phyloP scores from a whole-genome alignment of 495 filamentous ascomycete species.

The Chaetomidium leptoderma region DNA sequence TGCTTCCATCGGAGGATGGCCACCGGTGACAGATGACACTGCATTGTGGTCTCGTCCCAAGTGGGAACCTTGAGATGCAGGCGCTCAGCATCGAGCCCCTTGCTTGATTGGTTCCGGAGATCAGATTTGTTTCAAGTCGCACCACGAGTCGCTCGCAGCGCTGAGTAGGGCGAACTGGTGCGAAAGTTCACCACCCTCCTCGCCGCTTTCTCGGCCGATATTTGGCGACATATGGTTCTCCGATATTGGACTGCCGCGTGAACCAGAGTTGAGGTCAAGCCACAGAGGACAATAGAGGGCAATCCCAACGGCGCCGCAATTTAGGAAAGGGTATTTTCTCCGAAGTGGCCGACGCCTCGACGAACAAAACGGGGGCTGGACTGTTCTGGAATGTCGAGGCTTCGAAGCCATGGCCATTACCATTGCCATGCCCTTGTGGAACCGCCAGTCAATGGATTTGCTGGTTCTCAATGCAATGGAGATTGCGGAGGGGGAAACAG shows the following conservation, averaged over 20 bases:
- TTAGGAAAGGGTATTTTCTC: conserved; percentile 14
- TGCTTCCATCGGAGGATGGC: conserved; percentile 1
- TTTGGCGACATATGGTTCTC: conserved; percentile 27
- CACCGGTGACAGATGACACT: conserved; percentile 21
- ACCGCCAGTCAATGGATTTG: conserved; percentile 20
- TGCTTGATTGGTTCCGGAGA: conserved; percentile 25
- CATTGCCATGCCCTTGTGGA: conserved; percentile 32
- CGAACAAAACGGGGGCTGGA: not conserved
- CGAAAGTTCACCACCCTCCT: conserved; percentile 14
- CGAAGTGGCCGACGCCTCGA: not conserved
- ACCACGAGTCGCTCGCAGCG: conserved; percentile 1
- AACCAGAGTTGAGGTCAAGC: conserved; percentile 13
- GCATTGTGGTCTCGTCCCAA: conserved; percentile 10
- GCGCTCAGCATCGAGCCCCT: conserved; percentile 2
- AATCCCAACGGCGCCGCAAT: conserved; percentile 5
- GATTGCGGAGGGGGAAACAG: conserved; percentile 22
- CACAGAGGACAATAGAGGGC: conserved; percentile 12
- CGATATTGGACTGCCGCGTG: conserved; percentile 26
- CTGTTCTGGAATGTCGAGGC: not conserved
- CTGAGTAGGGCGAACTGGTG: conserved; percentile 1
- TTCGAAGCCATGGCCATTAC: not conserved
- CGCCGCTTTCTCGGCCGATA: conserved; percentile 37
- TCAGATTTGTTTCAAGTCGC: conserved; percentile 30
- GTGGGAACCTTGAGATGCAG: not conserved
- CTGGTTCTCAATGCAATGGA: conserved; percentile 29